phyloP scores from a whole-genome alignment of 176 grass and related monocot genomes.

The Juncus inflexus region DNA sequence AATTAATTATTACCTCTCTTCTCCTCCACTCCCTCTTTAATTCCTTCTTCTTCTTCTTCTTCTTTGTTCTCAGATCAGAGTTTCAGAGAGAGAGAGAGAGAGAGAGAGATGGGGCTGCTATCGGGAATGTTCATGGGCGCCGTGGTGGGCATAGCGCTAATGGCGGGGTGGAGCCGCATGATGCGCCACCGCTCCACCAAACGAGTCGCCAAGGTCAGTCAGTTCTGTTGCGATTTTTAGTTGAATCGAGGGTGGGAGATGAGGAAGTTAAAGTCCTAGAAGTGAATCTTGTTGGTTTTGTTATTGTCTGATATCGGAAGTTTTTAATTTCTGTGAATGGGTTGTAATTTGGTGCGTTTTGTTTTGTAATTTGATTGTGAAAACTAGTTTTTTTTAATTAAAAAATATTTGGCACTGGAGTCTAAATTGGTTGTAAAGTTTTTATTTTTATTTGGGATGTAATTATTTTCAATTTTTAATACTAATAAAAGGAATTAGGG shows the following conservation, averaged over 20 bases:
- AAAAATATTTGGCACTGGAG: too few species aligned
- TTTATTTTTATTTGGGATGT: too few species aligned
- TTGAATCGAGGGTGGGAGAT: background rate
- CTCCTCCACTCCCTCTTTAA: background rate
- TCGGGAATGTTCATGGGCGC: constrained; percentile 85
- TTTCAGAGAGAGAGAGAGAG: background rate
- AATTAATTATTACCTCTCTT: background rate
- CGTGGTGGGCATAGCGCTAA: constrained; percentile 61
- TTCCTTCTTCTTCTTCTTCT: constrained; percentile 1
- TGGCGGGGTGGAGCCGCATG: constrained; percentile 89
- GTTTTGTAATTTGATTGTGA: too few species aligned
- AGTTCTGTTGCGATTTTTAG: too few species aligned
- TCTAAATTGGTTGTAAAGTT: too few species aligned
- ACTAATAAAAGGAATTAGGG: background rate
- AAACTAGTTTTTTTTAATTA: too few species aligned
- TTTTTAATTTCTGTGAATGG: background rate
- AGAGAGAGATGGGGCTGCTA: constrained; percentile 60
- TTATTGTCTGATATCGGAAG: background rate
- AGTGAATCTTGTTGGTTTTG: background rate
- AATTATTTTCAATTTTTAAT: background rate
- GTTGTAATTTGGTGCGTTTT: too few species aligned
- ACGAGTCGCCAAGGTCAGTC: constrained; percentile 78
- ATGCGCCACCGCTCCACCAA: constrained; percentile 64
- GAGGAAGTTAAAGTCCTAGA: background rate
- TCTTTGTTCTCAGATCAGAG: background rate